Evolutionary conservation across 1,284 basidiomycete species (phyloP), one percentile per base, ranked within the genome.

Genomic region (Cutaneotrichosporon cavernicola): DNA sequence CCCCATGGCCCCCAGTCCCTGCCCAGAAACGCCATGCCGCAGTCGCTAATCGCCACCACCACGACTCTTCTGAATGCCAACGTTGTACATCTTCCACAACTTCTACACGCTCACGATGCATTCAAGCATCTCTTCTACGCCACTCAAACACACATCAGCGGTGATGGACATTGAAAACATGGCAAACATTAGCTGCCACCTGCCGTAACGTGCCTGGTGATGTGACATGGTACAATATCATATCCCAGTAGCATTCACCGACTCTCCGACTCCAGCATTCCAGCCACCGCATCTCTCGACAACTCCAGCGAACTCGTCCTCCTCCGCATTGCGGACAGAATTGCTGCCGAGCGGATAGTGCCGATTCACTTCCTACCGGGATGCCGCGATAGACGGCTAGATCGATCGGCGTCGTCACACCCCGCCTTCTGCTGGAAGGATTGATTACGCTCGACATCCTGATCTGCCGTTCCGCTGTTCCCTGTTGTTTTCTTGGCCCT

Each of bases 141-240:
- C 46, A 47, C 21, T 47, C 13, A 22, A 22, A 10, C 49, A 30
- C 49, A 30, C 49, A 22, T 21, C n/a, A 26, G 11, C 11, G 34
- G 8, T 22, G 49, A 26, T 51, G 14, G 22, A 26, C 50, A 14
- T 26, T 32, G 26, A 7, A 30, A 30, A 31, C 50, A 52, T 8
- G 26, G 11, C 50, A 16, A 13, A 18, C 13, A n/a, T 32, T n/a
- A 26, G 26, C 26, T 26, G 26, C 26, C 26, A 26, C 3, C 51
- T 32, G 51, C 30, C 51, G 30, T 53, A 32, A 53, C 14, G 51
- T 34, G 51, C 30, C 31, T 32, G 18, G 31, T 53, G 51, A 53
- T 53, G 51, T 31, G 31, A 53, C 31, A 53, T 53, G 30, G 31
- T 53, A 53, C 51, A 53, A 53, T 53, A 13, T 34, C 51, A 34